Percentiles rank a stretch among this genome's conserved stretches.
Evolutionary conservation across 148 eudicot genomes (phyloP).

Genomic region (Bassia scoparia): DNA sequence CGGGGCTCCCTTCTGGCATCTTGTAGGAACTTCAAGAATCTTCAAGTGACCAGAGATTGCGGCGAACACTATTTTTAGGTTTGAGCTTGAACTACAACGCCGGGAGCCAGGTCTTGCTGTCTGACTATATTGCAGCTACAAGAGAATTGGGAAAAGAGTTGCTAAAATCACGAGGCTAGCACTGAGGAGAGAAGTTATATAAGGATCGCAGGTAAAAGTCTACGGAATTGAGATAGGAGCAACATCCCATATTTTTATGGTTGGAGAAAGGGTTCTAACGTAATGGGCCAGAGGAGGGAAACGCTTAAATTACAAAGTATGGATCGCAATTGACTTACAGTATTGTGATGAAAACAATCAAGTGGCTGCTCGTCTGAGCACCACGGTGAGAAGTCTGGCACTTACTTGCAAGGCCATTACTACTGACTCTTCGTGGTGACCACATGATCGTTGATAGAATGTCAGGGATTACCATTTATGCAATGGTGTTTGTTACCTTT

Average conservation of each 20-base stretch:
- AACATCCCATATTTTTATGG: constrained; percentile 65
- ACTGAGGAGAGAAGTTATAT: constrained; percentile 48
- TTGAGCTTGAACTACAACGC: constrained; percentile 72
- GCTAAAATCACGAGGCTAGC: constrained; percentile 45
- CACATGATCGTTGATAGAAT: too few relatives aligned
- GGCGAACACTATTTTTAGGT: constrained; percentile 60
- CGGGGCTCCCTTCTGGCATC: constrained; percentile 80
- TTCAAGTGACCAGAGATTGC: constrained; percentile 68
- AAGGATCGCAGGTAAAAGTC: constrained; percentile 69
- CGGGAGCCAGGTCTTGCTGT: constrained; percentile 73
- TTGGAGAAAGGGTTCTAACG: constrained; percentile 51
- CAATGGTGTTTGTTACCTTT: too few relatives aligned
- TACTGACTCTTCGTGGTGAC: constrained; percentile 46
- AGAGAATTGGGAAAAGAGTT: constrained; percentile 62
- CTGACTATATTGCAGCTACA: constrained; percentile 60
- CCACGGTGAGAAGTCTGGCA: constrained; percentile 78
- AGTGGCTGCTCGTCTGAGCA: constrained; percentile 49
- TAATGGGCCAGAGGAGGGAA: constrained; percentile 53
- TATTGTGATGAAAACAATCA: constrained; percentile 59
- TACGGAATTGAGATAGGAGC: constrained; percentile 62
- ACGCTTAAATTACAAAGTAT: constrained; percentile 42
- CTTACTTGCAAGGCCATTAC: constrained; percentile 53
- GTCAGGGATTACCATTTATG: too few relatives aligned
- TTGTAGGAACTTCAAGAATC: constrained; percentile 50
- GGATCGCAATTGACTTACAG: constrained; percentile 54